phyloP scores from a whole-genome alignment of 129 eudicot genomes.

The Saussurea involucrata region DNA sequence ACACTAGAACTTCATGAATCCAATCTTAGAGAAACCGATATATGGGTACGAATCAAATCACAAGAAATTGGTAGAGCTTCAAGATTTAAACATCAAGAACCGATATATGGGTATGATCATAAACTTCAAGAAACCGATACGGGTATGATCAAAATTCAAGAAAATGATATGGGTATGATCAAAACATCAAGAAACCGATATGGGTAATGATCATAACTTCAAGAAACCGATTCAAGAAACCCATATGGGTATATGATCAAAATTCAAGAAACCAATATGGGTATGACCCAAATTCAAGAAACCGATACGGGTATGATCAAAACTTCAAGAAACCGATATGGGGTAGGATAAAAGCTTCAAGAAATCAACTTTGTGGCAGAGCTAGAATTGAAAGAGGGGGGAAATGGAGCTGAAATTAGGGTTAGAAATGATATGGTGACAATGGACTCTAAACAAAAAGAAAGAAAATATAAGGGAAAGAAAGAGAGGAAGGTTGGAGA shows the following conservation, averaged over 20 bases:
- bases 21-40: neutral
- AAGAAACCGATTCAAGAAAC: conserved; percentile 11
- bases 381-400: neutral
- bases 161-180: neutral
- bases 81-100: conserved; percentile 11
- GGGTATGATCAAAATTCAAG: neutral
- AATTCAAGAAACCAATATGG: conserved; percentile 7
- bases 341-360: conserved; percentile 1
- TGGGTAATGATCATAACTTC: neutral
- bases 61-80: neutral
- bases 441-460: neutral
- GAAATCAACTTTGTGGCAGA: neutral
- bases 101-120: neutral
- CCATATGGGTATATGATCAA: neutral
- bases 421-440: conserved; percentile 3
- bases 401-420: neutral
- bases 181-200: neutral
- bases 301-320: neutral
- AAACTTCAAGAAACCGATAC: neutral
- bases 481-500: conserved; percentile 58
- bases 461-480: conserved; percentile 26
- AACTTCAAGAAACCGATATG: conserved; percentile 8
- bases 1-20: neutral
- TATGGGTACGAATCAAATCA: neutral
- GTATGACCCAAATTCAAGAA: neutral